These are phyloP conservation scores for Paulownia fortunei DNA, from an alignment of 257 asterid species.

Conservation along the genomic window DNA sequence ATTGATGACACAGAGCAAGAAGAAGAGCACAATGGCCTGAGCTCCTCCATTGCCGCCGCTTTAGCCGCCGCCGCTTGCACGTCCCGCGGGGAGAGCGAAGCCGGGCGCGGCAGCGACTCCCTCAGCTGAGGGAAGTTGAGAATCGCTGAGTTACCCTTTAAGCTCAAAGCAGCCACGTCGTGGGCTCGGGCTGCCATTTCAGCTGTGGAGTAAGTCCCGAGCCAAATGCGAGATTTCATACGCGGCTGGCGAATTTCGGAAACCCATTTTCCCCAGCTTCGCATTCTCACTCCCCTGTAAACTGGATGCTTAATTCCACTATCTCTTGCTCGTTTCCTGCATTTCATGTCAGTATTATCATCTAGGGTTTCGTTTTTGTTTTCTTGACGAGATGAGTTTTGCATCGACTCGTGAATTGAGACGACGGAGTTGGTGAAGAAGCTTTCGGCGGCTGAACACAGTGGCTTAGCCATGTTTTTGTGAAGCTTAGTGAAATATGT, in stretches of 20 bases:
- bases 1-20: constrained; percentile 15
- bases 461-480: constrained; percentile 38
- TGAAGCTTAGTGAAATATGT: too few relatives aligned
- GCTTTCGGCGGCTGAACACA: constrained; percentile 28
- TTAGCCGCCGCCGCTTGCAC: constrained; percentile 77
- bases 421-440: not conserved
- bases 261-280: constrained; percentile 88
- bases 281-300: constrained; percentile 73
- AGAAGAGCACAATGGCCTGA: not conserved
- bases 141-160: constrained; percentile 55
- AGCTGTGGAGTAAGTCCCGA: constrained; percentile 69
- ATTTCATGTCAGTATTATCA: not conserved
- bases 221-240: constrained; percentile 77
- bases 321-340: constrained; percentile 12
- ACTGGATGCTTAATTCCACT: constrained; percentile 57
- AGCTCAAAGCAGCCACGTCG: constrained; percentile 71
- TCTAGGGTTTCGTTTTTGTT: not conserved
- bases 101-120: constrained; percentile 65
- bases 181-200: constrained; percentile 87
- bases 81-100: constrained; percentile 55
- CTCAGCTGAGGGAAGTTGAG: constrained; percentile 66
- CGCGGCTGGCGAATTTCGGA: constrained; percentile 79
- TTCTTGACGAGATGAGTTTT: too few relatives aligned
- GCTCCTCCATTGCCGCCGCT: constrained; percentile 79
- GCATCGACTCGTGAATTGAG: constrained; percentile 27